Percentiles rank a stretch among this genome's conserved stretches.
Evolutionary conservation across 305 asterid genomes (phyloP).

Genomic region (Striga hermonthica): DNA sequence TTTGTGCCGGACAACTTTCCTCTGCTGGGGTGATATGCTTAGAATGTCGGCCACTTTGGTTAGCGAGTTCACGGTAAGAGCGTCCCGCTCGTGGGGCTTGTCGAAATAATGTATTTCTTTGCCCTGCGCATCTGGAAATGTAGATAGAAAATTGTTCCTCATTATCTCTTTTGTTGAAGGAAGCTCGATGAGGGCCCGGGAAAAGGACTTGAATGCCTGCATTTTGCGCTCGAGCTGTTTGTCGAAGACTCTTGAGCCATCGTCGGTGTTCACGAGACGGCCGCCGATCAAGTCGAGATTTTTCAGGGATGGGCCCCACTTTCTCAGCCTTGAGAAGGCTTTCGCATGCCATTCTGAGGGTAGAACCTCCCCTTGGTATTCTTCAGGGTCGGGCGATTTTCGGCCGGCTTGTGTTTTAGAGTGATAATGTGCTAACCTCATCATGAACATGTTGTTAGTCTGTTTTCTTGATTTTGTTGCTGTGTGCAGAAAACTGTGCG

Average conservation of each 20-base stretch:
- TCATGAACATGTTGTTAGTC: slow-evolving; percentile 26
- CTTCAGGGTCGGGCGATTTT: slow-evolving; percentile 33
- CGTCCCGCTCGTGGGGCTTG: slow-evolving; percentile 46
- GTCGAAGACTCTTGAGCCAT: slow-evolving; percentile 49
- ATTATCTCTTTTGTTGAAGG: slow-evolving; percentile 56
- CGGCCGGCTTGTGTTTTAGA: background rate
- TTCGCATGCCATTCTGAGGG: slow-evolving; percentile 69
- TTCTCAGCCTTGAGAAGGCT: slow-evolving; percentile 56
- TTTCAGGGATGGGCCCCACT: slow-evolving; percentile 53
- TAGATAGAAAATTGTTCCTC: slow-evolving; percentile 42
- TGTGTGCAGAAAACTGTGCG: slow-evolving; percentile 32
- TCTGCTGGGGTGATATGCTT: slow-evolving; percentile 69
- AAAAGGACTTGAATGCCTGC: slow-evolving; percentile 55
- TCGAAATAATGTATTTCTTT: slow-evolving; percentile 39
- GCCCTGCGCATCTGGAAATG: slow-evolving; percentile 28
- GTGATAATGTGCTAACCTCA: slow-evolving; percentile 32
- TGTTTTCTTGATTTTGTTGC: slow-evolving; percentile 27
- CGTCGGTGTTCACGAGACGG: slow-evolving; percentile 50
- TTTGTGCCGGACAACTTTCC: slow-evolving; percentile 66
- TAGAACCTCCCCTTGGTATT: slow-evolving; percentile 22
- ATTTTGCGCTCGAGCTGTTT: slow-evolving; percentile 50
- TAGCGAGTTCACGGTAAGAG: slow-evolving; percentile 50
- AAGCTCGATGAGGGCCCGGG: slow-evolving; percentile 52
- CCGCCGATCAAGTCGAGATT: slow-evolving; percentile 68
- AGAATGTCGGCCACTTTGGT: slow-evolving; percentile 60